Evolutionary conservation across 306 rosid genomes (phyloP), one percentile per base, ranked within the genome.

Genomic region (Quercus wislizeni): DNA sequence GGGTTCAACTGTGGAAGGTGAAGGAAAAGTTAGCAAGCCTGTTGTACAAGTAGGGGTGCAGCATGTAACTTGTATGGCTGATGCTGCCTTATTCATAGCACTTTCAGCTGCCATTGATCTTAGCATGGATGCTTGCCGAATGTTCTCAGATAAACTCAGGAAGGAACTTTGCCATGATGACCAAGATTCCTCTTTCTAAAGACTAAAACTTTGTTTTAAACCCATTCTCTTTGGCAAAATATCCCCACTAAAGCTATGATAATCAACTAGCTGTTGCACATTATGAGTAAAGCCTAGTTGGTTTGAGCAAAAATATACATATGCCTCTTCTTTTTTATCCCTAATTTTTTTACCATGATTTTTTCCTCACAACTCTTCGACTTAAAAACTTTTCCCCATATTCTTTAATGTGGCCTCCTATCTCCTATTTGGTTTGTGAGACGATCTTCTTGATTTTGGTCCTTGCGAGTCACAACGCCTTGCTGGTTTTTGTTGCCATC

Each of bases 71-170:
- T 95, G 98, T 79, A 95, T 87, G 98, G 91, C 98, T 59, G 99
- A 95, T 76, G 98, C 98, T 68, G 99, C 98, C 78, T 77, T 95
- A 0, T 95, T 95, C 67, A 79, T 92, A 28, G 99, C 97, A 1
- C 88, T 95, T 2, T 90, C 99, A 0, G 98, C 99, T 10, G 98
- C 99, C 69, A 88, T 95, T 78, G 99, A 95, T 86, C 96, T 92
- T 8, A 92, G 99, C 90, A 92, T 95, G 97, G 99, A 95, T 75
- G 98, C 99, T 1, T 95, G 99, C 74, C 80, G 86, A 27, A 90
- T 92, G 58, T 95, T 95, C 81, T 91, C 98, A 0, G 94, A 80
- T 52, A 95, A 91, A 79, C 96, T 95, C 5, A 84, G 99, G 78
- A 92, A 85, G 76, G 99, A 94, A 85, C 97, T 94, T 77, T 90